Evolutionary conservation across 2,329 filamentous ascomycete species (phyloP).

Genomic region (Rasamsonia emersonii): DNA sequence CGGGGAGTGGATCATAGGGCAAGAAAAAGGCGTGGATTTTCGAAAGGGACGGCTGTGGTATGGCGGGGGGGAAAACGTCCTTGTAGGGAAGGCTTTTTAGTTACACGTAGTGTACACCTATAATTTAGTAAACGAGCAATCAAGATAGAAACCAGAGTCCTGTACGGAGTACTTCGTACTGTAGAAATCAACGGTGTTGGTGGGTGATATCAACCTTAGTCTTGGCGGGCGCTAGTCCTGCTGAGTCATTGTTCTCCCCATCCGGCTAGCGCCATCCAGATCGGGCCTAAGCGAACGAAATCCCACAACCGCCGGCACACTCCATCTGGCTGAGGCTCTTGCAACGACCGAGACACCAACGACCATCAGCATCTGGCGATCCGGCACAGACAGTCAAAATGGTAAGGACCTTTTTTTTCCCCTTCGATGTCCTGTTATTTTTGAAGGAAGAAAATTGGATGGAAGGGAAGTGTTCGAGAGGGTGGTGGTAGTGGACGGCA

Average conservation of each 20-base stretch:
- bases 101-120: slow-evolving; percentile 2
- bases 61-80: slow-evolving; percentile 65
- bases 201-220: too few relatives aligned
- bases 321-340: slow-evolving; percentile 22
- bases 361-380: slow-evolving; percentile 32
- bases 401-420: slow-evolving; percentile 25
- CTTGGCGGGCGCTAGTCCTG: too few relatives aligned
- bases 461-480: too few relatives aligned
- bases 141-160: too few relatives aligned
- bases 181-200: too few relatives aligned
- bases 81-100: slow-evolving; percentile 43
- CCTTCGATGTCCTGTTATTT: slow-evolving; percentile 10
- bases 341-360: slow-evolving; percentile 33
- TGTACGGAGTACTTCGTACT: too few relatives aligned
- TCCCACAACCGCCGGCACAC: slow-evolving; percentile 33
- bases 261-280: slow-evolving; percentile 22
- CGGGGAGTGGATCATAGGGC: slow-evolving; percentile 79
- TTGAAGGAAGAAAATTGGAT: too few relatives aligned
- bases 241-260: slow-evolving; percentile 10
- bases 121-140: not conserved
- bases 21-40: slow-evolving; percentile 71
- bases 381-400: slow-evolving; percentile 42
- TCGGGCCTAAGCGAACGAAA: slow-evolving; percentile 39
- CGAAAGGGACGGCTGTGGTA: slow-evolving; percentile 77
- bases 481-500: too few relatives aligned